These are phyloP conservation scores for Quercus cerris DNA, from an alignment of 306 rosid genomes.

Conservation along the genomic window DNA sequence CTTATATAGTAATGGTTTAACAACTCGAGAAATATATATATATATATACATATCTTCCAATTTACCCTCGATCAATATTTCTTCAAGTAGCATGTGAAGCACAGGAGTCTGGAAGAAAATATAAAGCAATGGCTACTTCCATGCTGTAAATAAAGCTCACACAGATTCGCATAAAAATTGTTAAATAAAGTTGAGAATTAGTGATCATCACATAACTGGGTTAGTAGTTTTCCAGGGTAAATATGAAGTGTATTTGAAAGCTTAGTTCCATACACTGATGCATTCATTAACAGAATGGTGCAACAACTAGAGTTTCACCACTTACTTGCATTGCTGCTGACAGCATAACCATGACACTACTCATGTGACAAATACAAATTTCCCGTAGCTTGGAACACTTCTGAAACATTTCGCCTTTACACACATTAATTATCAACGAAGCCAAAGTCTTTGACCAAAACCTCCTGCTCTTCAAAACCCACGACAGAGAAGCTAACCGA, in stretches of 20 bases:
- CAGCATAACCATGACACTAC: neutral
- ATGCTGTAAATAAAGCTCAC: too few species aligned
- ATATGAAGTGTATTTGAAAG: neutral
- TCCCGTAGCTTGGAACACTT: neutral
- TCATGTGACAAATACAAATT: neutral
- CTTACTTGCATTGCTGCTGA: neutral
- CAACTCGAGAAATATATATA: too few species aligned
- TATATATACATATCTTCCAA: too few species aligned
- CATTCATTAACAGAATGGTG: neutral
- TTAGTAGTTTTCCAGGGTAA: neutral
- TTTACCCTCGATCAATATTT: too few species aligned
- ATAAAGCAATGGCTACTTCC: too few species aligned
- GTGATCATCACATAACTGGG: neutral
- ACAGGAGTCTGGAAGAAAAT: too few species aligned
- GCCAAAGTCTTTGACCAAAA: neutral
- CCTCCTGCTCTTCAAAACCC: neutral
- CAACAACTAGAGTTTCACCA: neutral
- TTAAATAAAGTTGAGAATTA: neutral
- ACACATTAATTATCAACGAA: neutral
- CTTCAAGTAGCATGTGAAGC: too few species aligned
- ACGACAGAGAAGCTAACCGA: neutral
- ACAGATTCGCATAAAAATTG: too few species aligned
- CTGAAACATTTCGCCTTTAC: neutral
- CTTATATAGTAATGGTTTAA: too few species aligned
- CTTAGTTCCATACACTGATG: neutral